Conservation (phyloP, 2,329 filamentous ascomycete genomes). For the Graphilbum fragrans region DNA sequence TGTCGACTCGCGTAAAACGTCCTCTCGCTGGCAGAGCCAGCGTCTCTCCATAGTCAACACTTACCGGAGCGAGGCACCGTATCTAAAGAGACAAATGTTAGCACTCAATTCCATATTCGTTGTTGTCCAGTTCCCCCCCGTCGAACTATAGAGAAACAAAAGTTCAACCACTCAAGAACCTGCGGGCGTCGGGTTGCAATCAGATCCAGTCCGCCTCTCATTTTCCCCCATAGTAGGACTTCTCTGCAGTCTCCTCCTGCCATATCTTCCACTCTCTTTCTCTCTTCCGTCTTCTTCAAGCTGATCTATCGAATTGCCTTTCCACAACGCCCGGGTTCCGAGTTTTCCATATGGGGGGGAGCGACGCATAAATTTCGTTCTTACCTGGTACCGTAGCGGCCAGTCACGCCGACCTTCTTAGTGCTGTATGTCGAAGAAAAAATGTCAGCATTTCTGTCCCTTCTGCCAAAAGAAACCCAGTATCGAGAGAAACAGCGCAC, state of each 20-base stretch:
- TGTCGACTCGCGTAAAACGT: not conserved
- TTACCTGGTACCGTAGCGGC: conserved; percentile 35
- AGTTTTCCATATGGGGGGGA: too few relatives aligned
- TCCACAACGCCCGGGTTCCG: too few relatives aligned
- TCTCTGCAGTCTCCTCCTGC: too few relatives aligned
- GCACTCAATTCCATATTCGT: too few relatives aligned
- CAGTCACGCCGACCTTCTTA: conserved; percentile 97
- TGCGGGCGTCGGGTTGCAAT: too few relatives aligned
- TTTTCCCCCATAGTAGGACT: too few relatives aligned
- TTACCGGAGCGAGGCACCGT: conserved; percentile 78
- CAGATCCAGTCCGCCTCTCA: too few relatives aligned
- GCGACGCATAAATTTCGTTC: not conserved
- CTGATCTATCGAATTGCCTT: not conserved
- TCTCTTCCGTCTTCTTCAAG: too few relatives aligned
- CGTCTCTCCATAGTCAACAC: not conserved
- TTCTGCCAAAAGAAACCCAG: not conserved
- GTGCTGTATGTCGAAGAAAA: conserved; percentile 36
- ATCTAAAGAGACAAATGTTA: conserved; percentile 37
- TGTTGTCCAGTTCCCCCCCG: not conserved
- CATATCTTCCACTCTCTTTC: too few relatives aligned
- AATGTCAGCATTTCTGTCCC: conserved; percentile 7
- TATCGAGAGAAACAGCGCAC: too few relatives aligned
- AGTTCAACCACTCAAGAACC: too few relatives aligned
- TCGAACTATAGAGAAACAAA: too few relatives aligned
- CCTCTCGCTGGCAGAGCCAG: not conserved